Percentiles rank a stretch among this genome's conserved stretches.
Evolutionary conservation across 2,329 filamentous ascomycete species (phyloP).

Genomic region (Boeremia lycopersici): DNA sequence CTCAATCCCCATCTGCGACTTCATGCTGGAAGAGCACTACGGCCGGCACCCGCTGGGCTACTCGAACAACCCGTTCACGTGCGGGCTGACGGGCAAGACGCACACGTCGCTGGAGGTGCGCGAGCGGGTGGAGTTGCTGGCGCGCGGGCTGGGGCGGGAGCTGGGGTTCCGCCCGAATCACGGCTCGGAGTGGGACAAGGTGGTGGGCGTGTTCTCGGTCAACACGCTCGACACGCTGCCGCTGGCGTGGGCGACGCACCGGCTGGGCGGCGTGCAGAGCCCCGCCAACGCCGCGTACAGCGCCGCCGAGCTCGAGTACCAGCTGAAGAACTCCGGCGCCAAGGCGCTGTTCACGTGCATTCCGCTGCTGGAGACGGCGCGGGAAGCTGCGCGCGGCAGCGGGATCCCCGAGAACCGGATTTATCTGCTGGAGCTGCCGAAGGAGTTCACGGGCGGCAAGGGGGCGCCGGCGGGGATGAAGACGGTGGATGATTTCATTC

Average conservation of each 20-base stretch:
- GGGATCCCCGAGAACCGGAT: conserved; percentile 69
- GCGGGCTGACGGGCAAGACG: conserved; percentile 72
- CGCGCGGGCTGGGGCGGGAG: conserved; percentile 71
- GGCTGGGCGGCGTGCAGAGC: conserved; percentile 73
- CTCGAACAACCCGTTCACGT: conserved; percentile 75
- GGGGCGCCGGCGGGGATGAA: conserved; percentile 59
- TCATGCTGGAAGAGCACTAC: conserved; percentile 75
- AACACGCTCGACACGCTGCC: conserved; percentile 84
- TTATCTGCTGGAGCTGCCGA: conserved; percentile 72
- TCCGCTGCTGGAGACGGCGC: conserved; percentile 67
- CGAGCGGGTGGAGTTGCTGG: conserved; percentile 69
- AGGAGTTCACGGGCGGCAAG: conserved; percentile 56
- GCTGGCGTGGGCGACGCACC: conserved; percentile 74
- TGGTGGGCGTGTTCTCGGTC: conserved; percentile 75
- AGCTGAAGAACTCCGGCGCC: conserved; percentile 71
- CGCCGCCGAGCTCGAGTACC: conserved; percentile 71
- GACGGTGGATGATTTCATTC: conserved; percentile 70
- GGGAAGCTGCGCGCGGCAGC: conserved; percentile 67
- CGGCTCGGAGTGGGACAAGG: conserved; percentile 81
- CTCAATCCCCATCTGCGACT: conserved; percentile 74
- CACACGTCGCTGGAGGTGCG: conserved; percentile 69
- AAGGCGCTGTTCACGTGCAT: conserved; percentile 75
- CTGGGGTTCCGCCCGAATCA: conserved; percentile 73
- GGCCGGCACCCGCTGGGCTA: conserved; percentile 68
- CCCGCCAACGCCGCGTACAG: conserved; percentile 79